Percentiles rank a stretch among this genome's conserved stretches.
These are phyloP conservation scores for Mortierella sp. DNA, from an alignment of 371 early-diverging fungal species.

Conservation along the genomic window DNA sequence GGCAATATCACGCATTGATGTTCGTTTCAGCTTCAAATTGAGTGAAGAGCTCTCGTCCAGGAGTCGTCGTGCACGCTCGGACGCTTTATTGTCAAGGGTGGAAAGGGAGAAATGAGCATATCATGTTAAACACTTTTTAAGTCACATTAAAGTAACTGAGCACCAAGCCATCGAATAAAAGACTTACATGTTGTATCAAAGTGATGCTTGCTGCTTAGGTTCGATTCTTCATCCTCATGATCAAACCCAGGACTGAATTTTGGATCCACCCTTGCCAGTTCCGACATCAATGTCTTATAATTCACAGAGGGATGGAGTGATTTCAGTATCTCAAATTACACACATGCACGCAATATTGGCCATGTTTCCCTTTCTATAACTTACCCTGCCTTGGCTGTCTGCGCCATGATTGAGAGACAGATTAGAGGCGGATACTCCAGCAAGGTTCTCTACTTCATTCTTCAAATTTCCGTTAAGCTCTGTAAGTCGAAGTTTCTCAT, in stretches of 20 bases:
- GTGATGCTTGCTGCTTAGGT: not conserved
- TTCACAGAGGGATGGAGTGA: too few relatives aligned
- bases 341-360: not conserved
- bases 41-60: slow-evolving; percentile 38
- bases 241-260: slow-evolving; percentile 24
- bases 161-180: not conserved
- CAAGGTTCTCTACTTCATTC: slow-evolving; percentile 21
- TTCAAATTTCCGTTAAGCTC: slow-evolving; percentile 31
- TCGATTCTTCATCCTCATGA: not conserved
- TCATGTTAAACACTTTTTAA: not conserved
- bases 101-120: not conserved
- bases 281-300: slow-evolving; percentile 43
- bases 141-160: not conserved
- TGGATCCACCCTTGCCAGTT: slow-evolving; percentile 25
- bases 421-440: slow-evolving; percentile 2
- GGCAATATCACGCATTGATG: slow-evolving; percentile 36
- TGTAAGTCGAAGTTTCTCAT: slow-evolving; percentile 30
- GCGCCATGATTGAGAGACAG: not conserved
- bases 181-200: slow-evolving; percentile 7
- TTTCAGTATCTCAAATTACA: not conserved
- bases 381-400: slow-evolving; percentile 20
- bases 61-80: slow-evolving; percentile 28
- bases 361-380: not conserved
- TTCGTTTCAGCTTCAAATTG: slow-evolving; percentile 36
- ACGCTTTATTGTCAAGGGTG: slow-evolving; percentile 8